These are phyloP conservation scores for Isoetes taiwanensis DNA, from an alignment of 75 land plant species.

Conservation along the genomic window DNA sequence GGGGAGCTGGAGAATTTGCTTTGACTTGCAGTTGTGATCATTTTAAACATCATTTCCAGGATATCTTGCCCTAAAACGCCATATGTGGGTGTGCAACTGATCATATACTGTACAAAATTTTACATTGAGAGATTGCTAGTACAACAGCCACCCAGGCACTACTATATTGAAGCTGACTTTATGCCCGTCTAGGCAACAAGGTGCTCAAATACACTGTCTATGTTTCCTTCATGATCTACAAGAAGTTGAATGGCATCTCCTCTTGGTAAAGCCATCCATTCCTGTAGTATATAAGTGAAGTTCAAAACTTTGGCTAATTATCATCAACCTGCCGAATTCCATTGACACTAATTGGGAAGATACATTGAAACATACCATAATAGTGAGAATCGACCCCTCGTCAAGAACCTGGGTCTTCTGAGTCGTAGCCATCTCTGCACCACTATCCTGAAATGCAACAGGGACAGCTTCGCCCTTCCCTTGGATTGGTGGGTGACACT, in stretches of 20 bases:
- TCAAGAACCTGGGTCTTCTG: conserved; percentile 18
- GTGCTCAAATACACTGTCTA: conserved; percentile 81
- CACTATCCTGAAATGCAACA: conserved; percentile 9
- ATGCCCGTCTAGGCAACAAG: conserved; percentile 40
- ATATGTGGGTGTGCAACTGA: no score
- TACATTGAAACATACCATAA: conserved; percentile 97
- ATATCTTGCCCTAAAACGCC: no score
- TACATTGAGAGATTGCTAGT: no score
- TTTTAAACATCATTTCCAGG: no score
- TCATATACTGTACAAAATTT: no score
- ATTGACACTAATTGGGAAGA: conserved; percentile 90
- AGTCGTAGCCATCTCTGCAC: neutral
- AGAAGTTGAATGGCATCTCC: conserved; percentile 98
- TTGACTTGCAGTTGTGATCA: no score
- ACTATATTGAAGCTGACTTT: no score
- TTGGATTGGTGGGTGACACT: no score
- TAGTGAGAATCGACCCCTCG: conserved; percentile 38
- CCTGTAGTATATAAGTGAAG: conserved; percentile 45
- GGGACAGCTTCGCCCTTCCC: conserved; percentile 17
- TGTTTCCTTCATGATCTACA: conserved; percentile 82
- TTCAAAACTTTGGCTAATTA: conserved; percentile 85
- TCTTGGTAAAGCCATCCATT: conserved; percentile 88
- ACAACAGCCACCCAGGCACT: no score
- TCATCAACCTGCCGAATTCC: conserved; percentile 87
- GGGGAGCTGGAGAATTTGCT: no score